Base-by-base conservation (phyloP, 495 filamentous ascomycete genomes). In the Penicillium odoratum region DNA sequence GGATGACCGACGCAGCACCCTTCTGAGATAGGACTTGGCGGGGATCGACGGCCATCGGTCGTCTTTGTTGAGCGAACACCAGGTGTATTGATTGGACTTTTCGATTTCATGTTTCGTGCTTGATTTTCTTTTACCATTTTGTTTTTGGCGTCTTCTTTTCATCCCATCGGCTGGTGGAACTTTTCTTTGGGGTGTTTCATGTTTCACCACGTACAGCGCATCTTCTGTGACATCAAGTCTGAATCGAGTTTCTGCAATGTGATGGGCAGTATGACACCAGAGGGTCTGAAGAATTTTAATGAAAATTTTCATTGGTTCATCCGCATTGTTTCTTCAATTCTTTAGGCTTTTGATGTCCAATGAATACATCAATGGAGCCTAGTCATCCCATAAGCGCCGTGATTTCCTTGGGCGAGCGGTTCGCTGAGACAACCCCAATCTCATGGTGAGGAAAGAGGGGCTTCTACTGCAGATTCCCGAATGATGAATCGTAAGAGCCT, bases 381-480 rank as follows among this genome's bases (percentile, higher is more conserved):
- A 65, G 70, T 62, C 67, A 69, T 67, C 57, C 62, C 55, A 57
- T 75, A 74, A 74, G 74, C 74, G 74, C 74, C 71, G 48, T 62
- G 56, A 10, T 55, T 34, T 63, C 33, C 16, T 53, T 62, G 58
- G 57, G 51, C 62, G 59, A 70, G 68, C 68, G 68, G 63, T 66
- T 69, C 64, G 62, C 67, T 69, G 61, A 68, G 62, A 67, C 67
- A 50, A 42, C 42, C 45, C 34, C 55, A 59, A 64, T 64, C 60
- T 64, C 64, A 63, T 57, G 51, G 58, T 36, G 51, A 21, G n/a
- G 31, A 45, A 55, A 56, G 9, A 8, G 56, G 60, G 58, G 29
- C 26, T 48, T 58, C 30, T 36, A 40, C 55, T 68, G 51, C 46
- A 59, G 15, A 57, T 42, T 28, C 48, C 57, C 53, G 57, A 40